These are phyloP conservation scores for Epichloe baconii DNA, from an alignment of 2,329 filamentous ascomycete genomes.

Conservation along the genomic window DNA sequence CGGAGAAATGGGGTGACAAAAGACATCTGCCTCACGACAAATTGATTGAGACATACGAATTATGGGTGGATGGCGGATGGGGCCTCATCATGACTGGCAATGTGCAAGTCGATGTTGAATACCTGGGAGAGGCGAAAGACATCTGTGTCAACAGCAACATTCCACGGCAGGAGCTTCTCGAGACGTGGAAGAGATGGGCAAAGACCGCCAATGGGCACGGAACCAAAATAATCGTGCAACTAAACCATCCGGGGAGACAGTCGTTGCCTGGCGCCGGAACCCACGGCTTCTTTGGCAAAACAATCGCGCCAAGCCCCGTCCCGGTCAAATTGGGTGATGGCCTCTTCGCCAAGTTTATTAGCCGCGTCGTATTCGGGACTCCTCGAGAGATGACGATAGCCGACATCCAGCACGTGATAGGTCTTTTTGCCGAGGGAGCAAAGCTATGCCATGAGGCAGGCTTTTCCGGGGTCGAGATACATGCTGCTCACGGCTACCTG, in stretches of 20 bases:
- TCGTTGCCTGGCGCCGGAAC: slow-evolving; percentile 25
- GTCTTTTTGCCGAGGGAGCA: slow-evolving; percentile 39
- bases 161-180: slow-evolving; percentile 15
- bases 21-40: slow-evolving; percentile 30
- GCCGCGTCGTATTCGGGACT: slow-evolving; percentile 31
- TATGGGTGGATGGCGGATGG: slow-evolving; percentile 42
- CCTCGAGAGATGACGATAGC: slow-evolving; percentile 41
- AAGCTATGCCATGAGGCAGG: slow-evolving; percentile 32
- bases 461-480: slow-evolving; percentile 31
- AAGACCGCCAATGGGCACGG: slow-evolving; percentile 16
- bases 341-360: slow-evolving; percentile 19
- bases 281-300: slow-evolving; percentile 23
- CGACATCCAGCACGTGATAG: slow-evolving; percentile 41
- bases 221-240: slow-evolving; percentile 29
- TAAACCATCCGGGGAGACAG: slow-evolving; percentile 37
- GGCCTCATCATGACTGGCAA: slow-evolving; percentile 39
- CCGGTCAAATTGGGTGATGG: slow-evolving; percentile 27
- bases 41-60: slow-evolving; percentile 32
- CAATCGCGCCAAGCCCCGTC: slow-evolving; percentile 30
- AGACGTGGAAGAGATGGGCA: slow-evolving; percentile 27
- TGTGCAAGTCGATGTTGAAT: slow-evolving; percentile 27
- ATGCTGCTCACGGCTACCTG: slow-evolving; percentile 44
- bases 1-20: slow-evolving; percentile 28
- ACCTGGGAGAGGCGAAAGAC: slow-evolving; percentile 24
- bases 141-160: slow-evolving; percentile 19